A percentile compares a stretch with the other conserved stretches of the same genome.
Evolutionary conservation across 1,284 basidiomycete genomes (phyloP).

Genomic region (Irpex lacteus): DNA sequence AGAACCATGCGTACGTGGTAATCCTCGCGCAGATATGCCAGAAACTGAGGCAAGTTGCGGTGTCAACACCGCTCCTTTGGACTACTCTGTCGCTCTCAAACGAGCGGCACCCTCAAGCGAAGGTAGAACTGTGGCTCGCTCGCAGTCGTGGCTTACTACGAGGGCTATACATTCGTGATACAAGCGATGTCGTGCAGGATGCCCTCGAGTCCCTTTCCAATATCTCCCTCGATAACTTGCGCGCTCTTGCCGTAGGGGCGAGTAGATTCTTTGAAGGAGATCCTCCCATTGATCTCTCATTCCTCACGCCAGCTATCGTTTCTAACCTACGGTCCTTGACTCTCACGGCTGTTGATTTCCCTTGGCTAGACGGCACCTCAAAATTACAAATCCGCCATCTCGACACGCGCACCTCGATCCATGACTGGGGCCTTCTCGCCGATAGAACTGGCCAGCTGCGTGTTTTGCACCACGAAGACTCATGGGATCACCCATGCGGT

Average conservation of each 20-base stretch:
- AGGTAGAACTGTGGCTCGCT: slow-evolving; percentile 53
- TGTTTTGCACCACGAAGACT: slow-evolving; percentile 15
- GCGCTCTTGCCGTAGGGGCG: slow-evolving; percentile 13
- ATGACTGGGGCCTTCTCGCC: background rate
- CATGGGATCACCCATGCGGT: slow-evolving; percentile 13
- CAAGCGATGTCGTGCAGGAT: slow-evolving; percentile 12
- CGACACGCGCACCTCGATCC: slow-evolving; percentile 2
- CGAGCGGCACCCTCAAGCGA: slow-evolving; percentile 40
- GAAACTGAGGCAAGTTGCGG: slow-evolving; percentile 54
- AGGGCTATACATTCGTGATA: slow-evolving; percentile 38
- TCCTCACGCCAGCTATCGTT: slow-evolving; percentile 13
- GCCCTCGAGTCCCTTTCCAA: slow-evolving; percentile 25
- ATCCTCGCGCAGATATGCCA: slow-evolving; percentile 51
- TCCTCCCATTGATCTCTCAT: slow-evolving; percentile 15
- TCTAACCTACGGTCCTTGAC: slow-evolving; percentile 13
- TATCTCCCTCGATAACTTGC: slow-evolving; percentile 24
- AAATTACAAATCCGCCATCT: slow-evolving; percentile 16
- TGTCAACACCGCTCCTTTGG: slow-evolving; percentile 55
- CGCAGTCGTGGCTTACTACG: slow-evolving; percentile 50
- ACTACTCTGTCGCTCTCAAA: slow-evolving; percentile 50
- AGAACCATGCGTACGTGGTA: slow-evolving; percentile 43
- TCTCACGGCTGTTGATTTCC: background rate
- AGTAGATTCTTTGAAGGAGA: slow-evolving; percentile 4
- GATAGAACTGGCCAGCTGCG: slow-evolving; percentile 12
- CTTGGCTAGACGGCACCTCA: slow-evolving; percentile 10